Base-by-base conservation (phyloP, 108 stramenopile species). In the Nitzschia palea region DNA sequence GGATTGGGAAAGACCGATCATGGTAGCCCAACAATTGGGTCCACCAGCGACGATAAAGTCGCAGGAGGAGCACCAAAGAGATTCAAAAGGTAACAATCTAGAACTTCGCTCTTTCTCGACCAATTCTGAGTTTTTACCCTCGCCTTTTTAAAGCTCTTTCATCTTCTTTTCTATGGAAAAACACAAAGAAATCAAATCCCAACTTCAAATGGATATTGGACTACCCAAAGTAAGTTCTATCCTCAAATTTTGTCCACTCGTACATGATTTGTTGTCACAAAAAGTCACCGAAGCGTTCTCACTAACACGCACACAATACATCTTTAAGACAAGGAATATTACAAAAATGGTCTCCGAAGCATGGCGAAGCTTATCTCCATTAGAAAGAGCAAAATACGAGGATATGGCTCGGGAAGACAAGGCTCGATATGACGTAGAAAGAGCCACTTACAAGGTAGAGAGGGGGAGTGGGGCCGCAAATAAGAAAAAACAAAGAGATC, bases 141-240 rank as follows among this genome's bases (percentile, higher is more conserved):
- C 45, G 18, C 32, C n/a, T 30, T 2, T 56, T 1, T 14, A 14
- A 22, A 76, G 74, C 22, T 76, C 80, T 3, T 81, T 74, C 43
- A 81, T 81, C 29, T 81, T 81, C 43, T 81, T 81, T 37, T 74
- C 76, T 55, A 74, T 71, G 55, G 72, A 68, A 55, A 81, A 78
- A 34, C 79, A 74, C 59, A 70, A 70, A 29, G 69, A 66, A 34
- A 67, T 73, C 23, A 65, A 43, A 58, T 52, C 52, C 28, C 40
- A 63, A 44, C 20, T 72, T 22, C 18, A n/a, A n/a, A 55, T 42
- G 28, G 44, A 37, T 8, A 71, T 47, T 14, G 44, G 25, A 3
- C 47, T 22, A 1, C 3, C 45, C 44, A 67, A 72, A 50, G 69
- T 77, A 32, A 29, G 58, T 58, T 22, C 1, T 57, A n/a, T n/a